phyloP scores from a whole-genome alignment of 257 asterid species.

The Ehretia macrophylla region DNA sequence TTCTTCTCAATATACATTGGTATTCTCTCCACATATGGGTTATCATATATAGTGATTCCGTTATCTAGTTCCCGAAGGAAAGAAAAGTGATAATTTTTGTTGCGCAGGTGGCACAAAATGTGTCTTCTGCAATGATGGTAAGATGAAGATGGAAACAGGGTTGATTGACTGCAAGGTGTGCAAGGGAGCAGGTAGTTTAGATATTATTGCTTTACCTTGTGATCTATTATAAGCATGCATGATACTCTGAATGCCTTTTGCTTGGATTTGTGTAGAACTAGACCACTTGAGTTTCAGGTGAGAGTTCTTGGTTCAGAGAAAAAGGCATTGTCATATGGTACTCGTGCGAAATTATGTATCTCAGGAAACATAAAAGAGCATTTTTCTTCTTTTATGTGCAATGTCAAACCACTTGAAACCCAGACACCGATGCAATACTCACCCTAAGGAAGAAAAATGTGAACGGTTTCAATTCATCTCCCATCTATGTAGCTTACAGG shows the following conservation, averaged over 20 bases:
- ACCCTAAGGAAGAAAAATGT: background rate
- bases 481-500: background rate
- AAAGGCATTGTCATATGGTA: too few species aligned
- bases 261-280: too few species aligned
- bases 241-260: background rate
- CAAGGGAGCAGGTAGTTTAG: conserved; percentile 80
- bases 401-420: background rate
- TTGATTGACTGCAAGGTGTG: conserved; percentile 84
- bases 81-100: conserved; percentile 3
- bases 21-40: too few species aligned
- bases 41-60: background rate
- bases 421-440: background rate
- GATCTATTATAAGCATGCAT: background rate
- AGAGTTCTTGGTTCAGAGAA: too few species aligned
- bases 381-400: too few species aligned
- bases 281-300: too few species aligned
- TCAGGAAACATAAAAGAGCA: too few species aligned
- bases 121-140: conserved; percentile 82
- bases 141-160: conserved; percentile 79
- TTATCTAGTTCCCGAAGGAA: background rate
- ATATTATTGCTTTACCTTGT: background rate
- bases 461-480: background rate
- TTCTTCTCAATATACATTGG: too few species aligned
- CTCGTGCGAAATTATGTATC: too few species aligned
- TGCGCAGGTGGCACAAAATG: conserved; percentile 90